Base-by-base conservation (phyloP, 148 eudicot species). In the Dysphania ambrosioides region DNA sequence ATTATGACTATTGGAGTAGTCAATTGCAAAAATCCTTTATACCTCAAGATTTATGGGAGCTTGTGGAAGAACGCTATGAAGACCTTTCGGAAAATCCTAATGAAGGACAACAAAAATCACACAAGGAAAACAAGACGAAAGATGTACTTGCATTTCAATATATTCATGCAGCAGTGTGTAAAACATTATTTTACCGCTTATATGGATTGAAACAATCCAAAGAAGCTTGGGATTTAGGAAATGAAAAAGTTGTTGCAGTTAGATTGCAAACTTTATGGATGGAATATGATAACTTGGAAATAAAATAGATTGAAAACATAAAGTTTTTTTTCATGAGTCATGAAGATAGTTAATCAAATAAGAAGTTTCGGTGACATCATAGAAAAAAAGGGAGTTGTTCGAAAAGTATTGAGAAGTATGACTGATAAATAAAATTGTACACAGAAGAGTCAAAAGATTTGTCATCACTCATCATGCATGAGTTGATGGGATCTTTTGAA, bases 1-100 rank as follows among this genome's bases (percentile, higher is more conserved):
- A 51, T 51, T 51, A 51, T 51, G 56, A 51, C 56, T 51, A 51
- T 51, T 51, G 56, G 56, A 51, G 56, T 51, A 51, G 56, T 51
- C 56, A 51, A 51, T 9, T 51, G 56, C 56, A 51, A 51, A 51
- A 15, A 4, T 51, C 15, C 21, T 51, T 51, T 51, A 18, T 51
- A 8, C 15, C 18, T 8, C 56, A 51, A 51, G 56, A 51, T 8
- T 51, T 51, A 13, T 8, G 56, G 7, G 56, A 51, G 3, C 56
- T 51, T 19, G 56, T 51, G 15, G 56, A 51, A n/a, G n/a, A n/a
- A n/a, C n/a, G n/a, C n/a, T n/a, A n/a, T n/a, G n/a, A 51, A 18
- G 15, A 15, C 56, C 15, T 51, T 19, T 19, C 4, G 11, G 15
- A 51, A 51, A 13, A 9, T 4, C 4, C 56, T 51, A 51, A 13